Evolutionary conservation across 805 yeast genomes (phyloP), one percentile per base, ranked within the genome.

Genomic region (Metschnikowia dekortorum): DNA sequence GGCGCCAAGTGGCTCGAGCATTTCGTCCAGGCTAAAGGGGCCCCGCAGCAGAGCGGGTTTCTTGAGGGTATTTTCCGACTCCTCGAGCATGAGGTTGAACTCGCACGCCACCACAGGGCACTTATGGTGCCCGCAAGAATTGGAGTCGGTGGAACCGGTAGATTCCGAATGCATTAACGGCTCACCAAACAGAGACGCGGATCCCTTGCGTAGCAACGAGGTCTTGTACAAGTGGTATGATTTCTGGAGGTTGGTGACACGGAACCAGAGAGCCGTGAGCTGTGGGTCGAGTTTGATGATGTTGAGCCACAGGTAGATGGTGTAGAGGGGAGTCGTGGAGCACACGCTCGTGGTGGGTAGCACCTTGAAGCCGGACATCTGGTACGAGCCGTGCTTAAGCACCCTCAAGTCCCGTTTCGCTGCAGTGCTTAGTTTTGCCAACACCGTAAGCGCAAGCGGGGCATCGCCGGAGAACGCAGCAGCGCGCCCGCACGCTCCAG

Each of bases 61-160:
- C 32, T 48, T 30, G 30, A 28, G 30, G 6, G 40, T 16, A 9
- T n/a, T 43, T 28, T 51, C 50, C 9, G 54, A 47, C 36, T 63
- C 65, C 29, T 68, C 71, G 18, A 59, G 60, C 71, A 70, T 64
- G 39, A 67, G 60, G 51, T 68, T 67, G 52, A 71, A 63, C 53
- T 70, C 75, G 49, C 72, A 70, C 46, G 68, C 74, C 34, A 71
- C 63, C 2, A 73, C 76, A 1, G 77, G 76, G 47, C 77, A 73
- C 47, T 59, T 61, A 33, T 42, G 51, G 44, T 57, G 57, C 31
- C 55, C 57, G 29, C 55, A 57, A n/a, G 43, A 39, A 16, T 34
- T 29, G 11, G 42, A 35, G 14, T 61, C 53, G 39, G 50, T 49
- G 4, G 69, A 29, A 7, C 13, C 40, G 13, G 43, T 16, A 6